Percentiles rank a stretch among this genome's conserved stretches.
Evolutionary conservation across 805 yeast species (phyloP).

Genomic region (Myxozyma neglecta): DNA sequence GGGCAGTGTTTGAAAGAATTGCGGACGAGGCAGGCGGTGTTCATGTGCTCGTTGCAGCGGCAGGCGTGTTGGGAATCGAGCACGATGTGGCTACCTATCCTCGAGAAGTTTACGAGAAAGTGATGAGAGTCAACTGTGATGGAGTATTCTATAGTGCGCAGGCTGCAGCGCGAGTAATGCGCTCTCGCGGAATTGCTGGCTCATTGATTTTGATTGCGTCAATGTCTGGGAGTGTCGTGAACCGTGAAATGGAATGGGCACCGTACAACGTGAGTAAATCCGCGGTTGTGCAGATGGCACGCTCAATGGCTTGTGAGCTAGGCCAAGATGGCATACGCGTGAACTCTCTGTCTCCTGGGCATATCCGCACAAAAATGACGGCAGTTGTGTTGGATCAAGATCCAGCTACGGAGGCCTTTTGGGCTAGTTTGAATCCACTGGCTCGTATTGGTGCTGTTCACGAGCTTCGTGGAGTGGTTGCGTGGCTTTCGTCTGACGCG

Average conservation of each 20-base stretch:
- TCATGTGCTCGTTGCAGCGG: slow-evolving; percentile 70
- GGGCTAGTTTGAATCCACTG: slow-evolving; percentile 53
- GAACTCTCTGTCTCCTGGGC: slow-evolving; percentile 72
- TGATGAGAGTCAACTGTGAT: slow-evolving; percentile 67
- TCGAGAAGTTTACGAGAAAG: slow-evolving; percentile 58
- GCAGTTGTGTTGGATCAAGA: slow-evolving; percentile 47
- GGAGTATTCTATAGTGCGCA: slow-evolving; percentile 73
- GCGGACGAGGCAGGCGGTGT: slow-evolving; percentile 53
- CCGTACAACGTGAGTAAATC: slow-evolving; percentile 71
- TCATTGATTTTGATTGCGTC: slow-evolving; percentile 74
- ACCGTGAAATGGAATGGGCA: slow-evolving; percentile 46
- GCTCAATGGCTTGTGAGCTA: slow-evolving; percentile 72
- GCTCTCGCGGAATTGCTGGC: slow-evolving; percentile 60
- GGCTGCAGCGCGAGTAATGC: slow-evolving; percentile 61
- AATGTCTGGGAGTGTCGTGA: slow-evolving; percentile 73
- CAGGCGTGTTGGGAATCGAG: slow-evolving; percentile 53
- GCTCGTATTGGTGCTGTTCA: slow-evolving; percentile 65
- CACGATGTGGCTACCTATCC: slow-evolving; percentile 57
- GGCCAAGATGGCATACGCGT: slow-evolving; percentile 64
- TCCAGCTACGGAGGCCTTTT: slow-evolving; percentile 42
- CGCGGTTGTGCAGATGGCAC: slow-evolving; percentile 63
- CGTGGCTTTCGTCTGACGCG: slow-evolving; percentile 69
- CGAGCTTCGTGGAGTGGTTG: slow-evolving; percentile 65
- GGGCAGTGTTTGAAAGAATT: slow-evolving; percentile 48
- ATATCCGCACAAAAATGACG: slow-evolving; percentile 51